These are phyloP conservation scores for Umbelopsis ramanniana DNA, from an alignment of 192 early-diverging fungal genomes.

Conservation along the genomic window DNA sequence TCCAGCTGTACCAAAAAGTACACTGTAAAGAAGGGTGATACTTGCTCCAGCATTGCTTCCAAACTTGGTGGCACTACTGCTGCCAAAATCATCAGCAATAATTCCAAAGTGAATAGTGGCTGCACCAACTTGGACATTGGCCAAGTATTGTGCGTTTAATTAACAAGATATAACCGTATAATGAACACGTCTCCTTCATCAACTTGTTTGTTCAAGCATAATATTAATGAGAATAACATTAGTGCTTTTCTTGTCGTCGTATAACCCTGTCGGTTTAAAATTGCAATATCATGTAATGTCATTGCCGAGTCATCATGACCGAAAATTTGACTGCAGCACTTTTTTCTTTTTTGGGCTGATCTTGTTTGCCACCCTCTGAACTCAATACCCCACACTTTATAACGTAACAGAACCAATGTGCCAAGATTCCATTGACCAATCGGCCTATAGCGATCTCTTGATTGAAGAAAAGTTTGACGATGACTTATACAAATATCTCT, in stretches of 20 bases:
- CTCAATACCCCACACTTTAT: too few species aligned
- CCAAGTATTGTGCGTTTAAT: slow-evolving; percentile 16
- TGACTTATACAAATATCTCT: slow-evolving; percentile 11
- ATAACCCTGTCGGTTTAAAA: background rate
- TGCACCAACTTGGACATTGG: slow-evolving; percentile 1
- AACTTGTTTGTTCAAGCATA: background rate
- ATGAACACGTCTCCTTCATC: background rate
- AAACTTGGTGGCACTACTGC: background rate
- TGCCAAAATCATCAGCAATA: background rate
- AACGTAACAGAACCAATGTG: background rate
- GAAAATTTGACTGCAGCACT: background rate
- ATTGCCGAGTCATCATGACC: background rate
- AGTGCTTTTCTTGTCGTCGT: background rate
- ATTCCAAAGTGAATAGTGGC: background rate
- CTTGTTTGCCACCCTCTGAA: too few species aligned
- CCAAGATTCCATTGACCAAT: background rate
- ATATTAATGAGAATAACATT: background rate
- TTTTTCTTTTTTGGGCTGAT: too few species aligned
- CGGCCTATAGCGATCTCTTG: background rate
- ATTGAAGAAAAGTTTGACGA: slow-evolving; percentile 2
- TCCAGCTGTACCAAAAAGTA: background rate
- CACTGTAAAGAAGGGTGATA: slow-evolving; percentile 13
- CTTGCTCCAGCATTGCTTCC: background rate
- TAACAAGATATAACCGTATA: background rate
- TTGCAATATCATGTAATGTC: background rate